Evolutionary conservation across 331 rosid genomes (phyloP).

Genomic region (Dryas integrifolia): DNA sequence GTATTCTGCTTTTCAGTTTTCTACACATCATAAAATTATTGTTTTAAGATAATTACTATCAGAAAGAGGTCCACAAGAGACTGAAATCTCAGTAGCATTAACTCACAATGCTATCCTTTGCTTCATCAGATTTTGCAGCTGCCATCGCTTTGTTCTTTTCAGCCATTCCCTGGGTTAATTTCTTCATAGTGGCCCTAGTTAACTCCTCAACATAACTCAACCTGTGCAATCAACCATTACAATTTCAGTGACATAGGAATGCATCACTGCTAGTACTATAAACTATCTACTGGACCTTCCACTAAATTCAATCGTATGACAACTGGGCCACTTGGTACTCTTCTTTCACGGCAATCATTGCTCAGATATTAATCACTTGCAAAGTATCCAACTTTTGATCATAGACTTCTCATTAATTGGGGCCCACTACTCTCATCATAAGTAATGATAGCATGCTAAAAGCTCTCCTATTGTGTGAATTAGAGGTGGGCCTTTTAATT

Average conservation of each 20-base stretch:
- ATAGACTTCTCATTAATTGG: neutral
- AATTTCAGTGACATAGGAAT: neutral
- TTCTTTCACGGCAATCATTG: neutral
- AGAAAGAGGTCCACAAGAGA: slow-evolving; percentile 17
- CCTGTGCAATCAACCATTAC: slow-evolving; percentile 37
- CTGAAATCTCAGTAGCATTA: slow-evolving; percentile 18
- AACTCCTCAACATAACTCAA: slow-evolving; percentile 81
- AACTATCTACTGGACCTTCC: neutral
- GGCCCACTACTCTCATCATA: neutral
- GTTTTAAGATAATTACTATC: slow-evolving; percentile 6
- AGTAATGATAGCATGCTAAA: neutral
- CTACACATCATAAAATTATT: slow-evolving; percentile 39
- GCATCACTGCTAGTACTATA: neutral
- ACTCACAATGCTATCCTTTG: slow-evolving; percentile 78
- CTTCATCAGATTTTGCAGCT: slow-evolving; percentile 89
- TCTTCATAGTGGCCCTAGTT: slow-evolving; percentile 88
- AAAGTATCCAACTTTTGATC: neutral
- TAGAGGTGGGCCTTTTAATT: neutral
- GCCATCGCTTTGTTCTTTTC: slow-evolving; percentile 93
- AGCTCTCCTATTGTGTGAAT: neutral
- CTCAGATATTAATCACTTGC: neutral
- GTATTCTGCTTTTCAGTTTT: slow-evolving; percentile 91
- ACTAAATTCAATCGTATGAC: too few species aligned
- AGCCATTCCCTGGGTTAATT: slow-evolving; percentile 95
- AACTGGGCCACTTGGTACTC: neutral